Base-by-base conservation (phyloP, 1,139 yeast species). In the Pichia sp. region DNA sequence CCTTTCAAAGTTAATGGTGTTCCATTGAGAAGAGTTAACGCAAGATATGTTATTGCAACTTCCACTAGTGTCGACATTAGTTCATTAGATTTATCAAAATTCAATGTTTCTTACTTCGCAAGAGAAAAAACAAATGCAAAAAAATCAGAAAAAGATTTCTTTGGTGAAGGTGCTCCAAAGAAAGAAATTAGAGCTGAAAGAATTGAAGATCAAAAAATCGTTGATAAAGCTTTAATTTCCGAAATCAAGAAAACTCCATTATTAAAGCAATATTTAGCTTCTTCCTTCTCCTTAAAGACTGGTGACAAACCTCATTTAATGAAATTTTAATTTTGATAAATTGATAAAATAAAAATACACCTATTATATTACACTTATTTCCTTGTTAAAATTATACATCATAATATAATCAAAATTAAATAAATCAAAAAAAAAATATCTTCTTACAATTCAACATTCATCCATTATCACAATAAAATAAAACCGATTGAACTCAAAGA, bases 1-100 rank as follows among this genome's bases (percentile, higher is more conserved):
- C 98, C 98, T 68, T 92, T 90, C 95, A 92, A 90, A 84, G 85
- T 92, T 66, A 92, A 92, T 76, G 98, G 98, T 80, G 98, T 92
- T 61, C 98, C 98, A 73, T 83, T 90, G 72, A 87, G 97, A 83
- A 87, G 98, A 82, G 97, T 92, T 61, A 92, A 92, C 74, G 85
- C 97, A 63, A 87, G 97, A 74, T 92, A 92, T 76, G 97, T 92
- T 66, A 92, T 92, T 75, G 97, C 97, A 67, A 92, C 98, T 68
- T 89, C 97, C 61, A 92, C 98, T 75, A 74, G 78, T 71, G 83
- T 92, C 63, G 72, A 80, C 60, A 80, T 89, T 62, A 76, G 78
- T 51, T 75, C 82, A 60, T 92, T 89, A 60, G 89, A 87, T 68
- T 89, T 84, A 59, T 76, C 87, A 65, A 92, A 92, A 76, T 92